phyloP scores from a whole-genome alignment of 2,329 filamentous ascomycete species.

The Pestalotiopsis sp. region DNA sequence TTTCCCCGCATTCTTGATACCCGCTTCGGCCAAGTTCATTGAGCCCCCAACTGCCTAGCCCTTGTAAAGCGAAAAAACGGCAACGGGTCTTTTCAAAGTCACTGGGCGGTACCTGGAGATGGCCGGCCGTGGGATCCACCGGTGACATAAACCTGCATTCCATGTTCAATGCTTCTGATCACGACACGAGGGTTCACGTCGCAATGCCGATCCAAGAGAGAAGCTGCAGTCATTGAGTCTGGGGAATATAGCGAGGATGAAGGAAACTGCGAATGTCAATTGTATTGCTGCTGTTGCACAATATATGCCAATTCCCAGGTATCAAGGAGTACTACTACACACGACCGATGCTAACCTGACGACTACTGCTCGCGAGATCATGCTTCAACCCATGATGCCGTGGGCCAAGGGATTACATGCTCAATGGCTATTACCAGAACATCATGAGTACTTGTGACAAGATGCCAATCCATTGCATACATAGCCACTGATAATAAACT shows the following conservation, averaged over 20 bases:
- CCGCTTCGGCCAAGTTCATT: background rate
- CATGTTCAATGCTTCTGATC: background rate
- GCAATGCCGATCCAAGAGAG: background rate
- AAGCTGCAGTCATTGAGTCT: background rate
- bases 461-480: too few relatives aligned
- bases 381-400: too few relatives aligned
- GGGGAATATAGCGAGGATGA: background rate
- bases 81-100: background rate
- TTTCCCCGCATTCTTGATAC: slow-evolving; percentile 5
- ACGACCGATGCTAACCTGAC: too few relatives aligned
- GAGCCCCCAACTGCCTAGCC: background rate
- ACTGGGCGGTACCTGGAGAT: slow-evolving; percentile 4
- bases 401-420: too few relatives aligned
- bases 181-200: background rate
- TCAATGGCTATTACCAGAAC: too few relatives aligned
- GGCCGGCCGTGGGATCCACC: slow-evolving; percentile 3
- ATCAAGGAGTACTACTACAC: too few relatives aligned
- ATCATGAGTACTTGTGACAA: too few relatives aligned
- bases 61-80: background rate
- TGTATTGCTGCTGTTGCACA: background rate
- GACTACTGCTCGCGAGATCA: too few relatives aligned
- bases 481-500: background rate
- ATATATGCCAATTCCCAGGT: too few relatives aligned
- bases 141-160: slow-evolving; percentile 7
- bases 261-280: background rate